Base-by-base conservation (phyloP, 2,329 filamentous ascomycete species). In the Orbilia javanica region DNA sequence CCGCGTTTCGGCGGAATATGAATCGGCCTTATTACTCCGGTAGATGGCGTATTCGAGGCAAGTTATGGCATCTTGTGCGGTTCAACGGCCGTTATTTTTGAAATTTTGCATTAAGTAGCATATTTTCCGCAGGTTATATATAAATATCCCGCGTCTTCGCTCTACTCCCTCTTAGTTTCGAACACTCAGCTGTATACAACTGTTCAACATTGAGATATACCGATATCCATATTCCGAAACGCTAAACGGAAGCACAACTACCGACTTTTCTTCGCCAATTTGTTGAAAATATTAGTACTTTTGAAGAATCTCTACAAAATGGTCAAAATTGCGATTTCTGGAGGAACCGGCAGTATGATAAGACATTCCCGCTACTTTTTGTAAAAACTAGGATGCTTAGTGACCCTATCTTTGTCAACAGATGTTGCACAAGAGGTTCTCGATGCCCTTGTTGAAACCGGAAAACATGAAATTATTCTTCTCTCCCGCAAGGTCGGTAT, bases 401-500 rank as follows among this genome's bases (percentile, higher is more conserved):
- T 18, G 15, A 20, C n/a, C 6, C 18, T 22, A 18, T 20, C 13
- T 36, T 13, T 15, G 2, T 15, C 11, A 36, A 52, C 13, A 89
- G 88, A 88, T 70, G 86, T 90, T 53, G 87, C 86, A 1, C 84
- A 83, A 46, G 88, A 89, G 80, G 81, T 90, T 10, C 82, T 89
- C 22, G 87, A 89, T 73, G 84, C 83, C 3, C 83, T 89, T 0
- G 80, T 88, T 1, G 85, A 85, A 3, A 83, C 84, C 1, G 84
- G 84, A 13, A 88, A 86, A 70, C 88, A 90, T 72, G 84, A 88
- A 0, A 87, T 90, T 50, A 82, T 85, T 0, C 83, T 90, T 25
- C 82, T 90, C 1, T 87, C 85, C 0, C 84, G 88, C 77, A 86
- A 84, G 66, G 86, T 86, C 64, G 69, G 80, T 18, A 70, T 34